Evolutionary conservation across 1,284 basidiomycete genomes (phyloP).

Genomic region (Melampsora americana): DNA sequence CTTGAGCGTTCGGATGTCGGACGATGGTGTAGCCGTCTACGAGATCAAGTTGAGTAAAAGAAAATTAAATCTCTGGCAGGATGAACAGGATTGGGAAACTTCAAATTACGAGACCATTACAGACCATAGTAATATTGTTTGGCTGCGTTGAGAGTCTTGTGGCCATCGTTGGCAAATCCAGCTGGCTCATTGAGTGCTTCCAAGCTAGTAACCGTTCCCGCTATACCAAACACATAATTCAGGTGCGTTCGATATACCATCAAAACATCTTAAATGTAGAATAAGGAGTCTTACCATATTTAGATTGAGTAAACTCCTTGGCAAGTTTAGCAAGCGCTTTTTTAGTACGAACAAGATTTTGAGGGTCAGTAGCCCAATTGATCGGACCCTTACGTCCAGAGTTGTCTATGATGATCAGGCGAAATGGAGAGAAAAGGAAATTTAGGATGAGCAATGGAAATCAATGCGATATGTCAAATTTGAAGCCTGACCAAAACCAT

Average conservation of each 20-base stretch:
- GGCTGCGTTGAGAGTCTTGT: slow-evolving; percentile 61
- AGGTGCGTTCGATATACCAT: neutral
- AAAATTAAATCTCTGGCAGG: too few relatives aligned
- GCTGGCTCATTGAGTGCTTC: slow-evolving; percentile 81
- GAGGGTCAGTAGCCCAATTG: slow-evolving; percentile 67
- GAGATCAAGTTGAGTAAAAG: too few relatives aligned
- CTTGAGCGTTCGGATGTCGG: slow-evolving; percentile 1
- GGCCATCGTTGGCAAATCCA: slow-evolving; percentile 64
- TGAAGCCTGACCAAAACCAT: too few relatives aligned
- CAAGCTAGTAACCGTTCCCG: slow-evolving; percentile 4
- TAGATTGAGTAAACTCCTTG: slow-evolving; percentile 51
- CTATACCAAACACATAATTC: neutral
- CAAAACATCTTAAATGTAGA: too few relatives aligned
- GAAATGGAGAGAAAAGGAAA: too few relatives aligned
- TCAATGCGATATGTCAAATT: too few relatives aligned
- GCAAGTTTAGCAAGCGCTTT: slow-evolving; percentile 63
- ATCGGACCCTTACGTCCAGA: slow-evolving; percentile 69
- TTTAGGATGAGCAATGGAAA: too few relatives aligned
- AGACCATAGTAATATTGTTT: slow-evolving; percentile 64
- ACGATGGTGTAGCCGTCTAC: too few relatives aligned
- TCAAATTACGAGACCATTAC: neutral
- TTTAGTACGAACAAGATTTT: slow-evolving; percentile 69
- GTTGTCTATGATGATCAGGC: slow-evolving; percentile 49
- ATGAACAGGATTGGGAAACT: too few relatives aligned
- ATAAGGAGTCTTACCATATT: slow-evolving; percentile 56